Evolutionary conservation across 768 basidiomycete species (phyloP), one percentile per base, ranked within the genome.

Genomic region (Termitomyces titanicus): DNA sequence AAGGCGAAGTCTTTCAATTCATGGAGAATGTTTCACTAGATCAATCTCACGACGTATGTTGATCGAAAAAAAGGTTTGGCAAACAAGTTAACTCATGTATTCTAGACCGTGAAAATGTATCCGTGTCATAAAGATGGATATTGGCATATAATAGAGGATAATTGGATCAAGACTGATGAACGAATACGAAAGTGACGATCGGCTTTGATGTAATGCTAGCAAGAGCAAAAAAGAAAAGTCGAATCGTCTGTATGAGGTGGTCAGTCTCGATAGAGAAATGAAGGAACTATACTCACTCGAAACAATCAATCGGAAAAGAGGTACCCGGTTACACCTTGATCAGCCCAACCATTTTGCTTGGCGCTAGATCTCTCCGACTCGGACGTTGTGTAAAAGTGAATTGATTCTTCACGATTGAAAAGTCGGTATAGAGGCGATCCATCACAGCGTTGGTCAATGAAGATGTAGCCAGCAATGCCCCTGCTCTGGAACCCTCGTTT

Each of bases 361-460:
- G 54, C 55, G 24, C 24, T 59, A 5, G 22, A 18, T 20, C 54
- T 55, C 47, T 59, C 58, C 22, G 33, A 24, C 12, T 53, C 46
- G 1, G 54, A 59, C 1, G 55, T 45, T 2, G 58, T 59, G 17
- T 53, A 59, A 42, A 59, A 59, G 17, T 59, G 58, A 12, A 2
- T 51, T 15, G 48, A 51, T 27, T 39, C 53, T 13, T 47, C 25
- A 22, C 47, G 42, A 42, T 59, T 60, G 45, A 40, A 60, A 9
- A 60, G 39, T 34, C 59, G 55, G 31, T 54, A 60, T 27, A 60
- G 40, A n/a, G 59, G 52, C 3, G 22, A 15, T 27, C 55, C 59
- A 27, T 53, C 59, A n/a, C 55, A 60, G 25, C 39, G 45, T 15
- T 46, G 25, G 31, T 51, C 24, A 13, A 6, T 5, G 49, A 57